Percentiles rank a stretch among this genome's conserved stretches.
phyloP scores from a whole-genome alignment of 2,329 filamentous ascomycete genomes.

The Colletotrichum costaricense region DNA sequence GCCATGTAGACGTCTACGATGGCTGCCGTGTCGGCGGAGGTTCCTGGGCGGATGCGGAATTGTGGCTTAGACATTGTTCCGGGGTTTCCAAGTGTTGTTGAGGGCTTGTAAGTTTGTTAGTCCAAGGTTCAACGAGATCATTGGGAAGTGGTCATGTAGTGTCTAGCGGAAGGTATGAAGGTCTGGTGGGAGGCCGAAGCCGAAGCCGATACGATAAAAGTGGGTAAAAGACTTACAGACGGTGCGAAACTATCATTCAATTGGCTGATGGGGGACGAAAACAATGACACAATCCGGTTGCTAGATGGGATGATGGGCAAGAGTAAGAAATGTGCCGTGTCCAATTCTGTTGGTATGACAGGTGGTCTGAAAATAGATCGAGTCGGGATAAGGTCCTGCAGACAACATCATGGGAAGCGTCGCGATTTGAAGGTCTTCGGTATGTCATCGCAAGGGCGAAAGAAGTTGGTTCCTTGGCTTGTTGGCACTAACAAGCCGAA shows the following conservation, averaged over 20 bases:
- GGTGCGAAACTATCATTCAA: not conserved
- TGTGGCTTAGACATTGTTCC: conserved; percentile 28
- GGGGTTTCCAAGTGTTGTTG: not conserved
- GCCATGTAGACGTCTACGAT: conserved; percentile 42
- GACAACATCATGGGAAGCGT: not conserved
- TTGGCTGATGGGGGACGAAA: not conserved
- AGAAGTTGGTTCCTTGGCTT: not conserved
- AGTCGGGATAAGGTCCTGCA: not conserved
- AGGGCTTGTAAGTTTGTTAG: too few species aligned
- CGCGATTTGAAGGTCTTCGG: not conserved
- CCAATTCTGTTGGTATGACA: too few species aligned
- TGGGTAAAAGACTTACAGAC: not conserved
- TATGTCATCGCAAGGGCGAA: conserved; percentile 2
- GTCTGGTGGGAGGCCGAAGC: not conserved
- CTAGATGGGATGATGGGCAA: not conserved
- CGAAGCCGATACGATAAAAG: not conserved
- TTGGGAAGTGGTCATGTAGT: not conserved
- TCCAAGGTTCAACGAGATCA: too few species aligned
- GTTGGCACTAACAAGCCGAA: not conserved
- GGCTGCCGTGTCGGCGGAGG: conserved; percentile 43
- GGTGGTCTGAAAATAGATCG: too few species aligned
- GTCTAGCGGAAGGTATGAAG: not conserved
- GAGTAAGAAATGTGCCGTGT: not conserved
- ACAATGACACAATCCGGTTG: not conserved
- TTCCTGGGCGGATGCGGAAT: conserved; percentile 46